phyloP scores from a whole-genome alignment of 1,284 basidiomycete species.

The Sutorius eximius region DNA sequence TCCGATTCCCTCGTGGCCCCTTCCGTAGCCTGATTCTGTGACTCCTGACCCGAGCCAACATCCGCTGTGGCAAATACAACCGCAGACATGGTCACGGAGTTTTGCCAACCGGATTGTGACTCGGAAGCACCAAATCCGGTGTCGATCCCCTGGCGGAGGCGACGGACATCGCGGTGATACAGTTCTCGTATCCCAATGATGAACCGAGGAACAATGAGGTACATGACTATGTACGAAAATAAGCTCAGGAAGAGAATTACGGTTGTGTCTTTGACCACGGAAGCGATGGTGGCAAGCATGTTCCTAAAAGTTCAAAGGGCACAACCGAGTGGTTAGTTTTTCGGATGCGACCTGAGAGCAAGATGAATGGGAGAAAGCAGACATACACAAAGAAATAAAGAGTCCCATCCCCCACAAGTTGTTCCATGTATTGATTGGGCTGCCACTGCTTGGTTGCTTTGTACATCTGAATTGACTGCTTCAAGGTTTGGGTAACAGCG shows the following conservation, averaged over 20 bases:
- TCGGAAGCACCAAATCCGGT: constrained; percentile 1
- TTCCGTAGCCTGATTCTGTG: not conserved
- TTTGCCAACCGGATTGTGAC: not conserved
- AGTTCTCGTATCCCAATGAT: constrained; percentile 12
- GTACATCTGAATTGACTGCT: not conserved
- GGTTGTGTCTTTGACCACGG: rapidly evolving
- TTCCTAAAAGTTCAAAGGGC: not conserved
- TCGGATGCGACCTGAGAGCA: not conserved
- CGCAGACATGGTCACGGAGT: not conserved
- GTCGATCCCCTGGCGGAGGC: not conserved
- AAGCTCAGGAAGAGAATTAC: not conserved
- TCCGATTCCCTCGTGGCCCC: too few species aligned
- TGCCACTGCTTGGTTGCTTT: not conserved
- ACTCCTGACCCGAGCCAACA: not conserved
- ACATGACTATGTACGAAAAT: not conserved
- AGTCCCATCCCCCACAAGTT: too few species aligned
- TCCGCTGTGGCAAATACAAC: not conserved
- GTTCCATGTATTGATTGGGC: not conserved
- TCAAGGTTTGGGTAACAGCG: not conserved
- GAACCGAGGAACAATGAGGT: constrained; percentile 4
- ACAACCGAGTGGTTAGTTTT: not conserved
- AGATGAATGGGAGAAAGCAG: not conserved
- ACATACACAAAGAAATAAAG: too few species aligned
- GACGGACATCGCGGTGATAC: not conserved
- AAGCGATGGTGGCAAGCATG: not conserved